A percentile compares a stretch with the other conserved stretches of the same genome.
Evolutionary conservation across 345 rosid species (phyloP).

Genomic region (Eucalyptus camaldulensis): DNA sequence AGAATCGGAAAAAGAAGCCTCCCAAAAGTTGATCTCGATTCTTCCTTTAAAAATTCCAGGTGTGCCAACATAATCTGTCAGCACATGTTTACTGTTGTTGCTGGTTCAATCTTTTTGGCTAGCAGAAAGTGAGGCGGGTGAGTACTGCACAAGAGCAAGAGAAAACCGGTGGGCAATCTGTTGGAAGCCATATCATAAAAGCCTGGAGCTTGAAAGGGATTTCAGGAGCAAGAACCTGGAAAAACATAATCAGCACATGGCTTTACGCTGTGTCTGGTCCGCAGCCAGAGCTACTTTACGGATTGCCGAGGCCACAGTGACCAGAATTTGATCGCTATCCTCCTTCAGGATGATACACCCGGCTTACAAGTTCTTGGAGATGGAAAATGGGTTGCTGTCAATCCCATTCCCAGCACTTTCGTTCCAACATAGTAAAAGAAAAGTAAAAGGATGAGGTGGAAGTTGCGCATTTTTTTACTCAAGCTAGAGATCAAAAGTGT

Average conservation of each 20-base stretch:
- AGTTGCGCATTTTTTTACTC: no score
- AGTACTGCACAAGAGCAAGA: constrained; percentile 39
- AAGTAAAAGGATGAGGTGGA: no score
- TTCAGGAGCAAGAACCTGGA: constrained; percentile 18
- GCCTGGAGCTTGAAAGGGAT: constrained; percentile 50
- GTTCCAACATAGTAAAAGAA: no score
- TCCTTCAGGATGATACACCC: background rate
- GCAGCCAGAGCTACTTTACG: constrained; percentile 60
- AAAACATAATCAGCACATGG: constrained; percentile 67
- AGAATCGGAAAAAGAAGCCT: background rate
- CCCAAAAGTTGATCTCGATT: background rate
- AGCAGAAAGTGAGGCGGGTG: constrained; percentile 33
- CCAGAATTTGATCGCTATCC: constrained; percentile 51
- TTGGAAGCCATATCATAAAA: constrained; percentile 63
- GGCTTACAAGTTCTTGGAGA: no score
- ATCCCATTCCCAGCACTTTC: no score
- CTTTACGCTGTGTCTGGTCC: constrained; percentile 76
- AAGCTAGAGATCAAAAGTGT: no score
- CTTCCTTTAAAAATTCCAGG: no score
- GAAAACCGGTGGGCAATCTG: constrained; percentile 22
- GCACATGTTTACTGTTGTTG: background rate
- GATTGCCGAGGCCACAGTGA: constrained; percentile 72
- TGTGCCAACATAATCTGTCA: background rate
- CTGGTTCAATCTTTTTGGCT: background rate
- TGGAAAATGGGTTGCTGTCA: no score